Evolutionary conservation across 495 filamentous ascomycete species (phyloP).

Genomic region (Penicillium tannophilum): DNA sequence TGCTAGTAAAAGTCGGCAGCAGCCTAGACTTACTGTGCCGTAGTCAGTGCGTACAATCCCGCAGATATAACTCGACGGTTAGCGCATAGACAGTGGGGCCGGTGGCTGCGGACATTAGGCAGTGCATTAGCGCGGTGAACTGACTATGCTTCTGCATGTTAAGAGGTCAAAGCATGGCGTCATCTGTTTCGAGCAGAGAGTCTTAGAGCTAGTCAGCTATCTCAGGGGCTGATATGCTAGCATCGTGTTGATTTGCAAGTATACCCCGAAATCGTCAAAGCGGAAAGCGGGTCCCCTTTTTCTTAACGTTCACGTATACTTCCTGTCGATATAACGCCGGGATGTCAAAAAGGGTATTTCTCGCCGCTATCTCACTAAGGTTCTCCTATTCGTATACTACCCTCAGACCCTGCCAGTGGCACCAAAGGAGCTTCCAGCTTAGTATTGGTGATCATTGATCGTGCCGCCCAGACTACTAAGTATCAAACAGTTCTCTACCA

Average conservation of each 20-base stretch:
- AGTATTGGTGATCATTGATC: conserved; percentile 15
- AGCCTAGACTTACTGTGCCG: conserved; percentile 27
- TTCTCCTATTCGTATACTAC: conserved; percentile 21
- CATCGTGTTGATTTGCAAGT: conserved; percentile 14
- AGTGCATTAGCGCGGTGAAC: conserved; percentile 33
- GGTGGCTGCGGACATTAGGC: conserved; percentile 22
- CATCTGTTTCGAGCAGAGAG: conserved; percentile 15
- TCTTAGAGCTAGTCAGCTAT: background rate
- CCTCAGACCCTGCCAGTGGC: conserved; percentile 12
- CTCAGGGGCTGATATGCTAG: conserved; percentile 16
- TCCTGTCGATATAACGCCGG: background rate
- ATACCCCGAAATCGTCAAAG: conserved; percentile 9
- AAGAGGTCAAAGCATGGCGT: conserved; percentile 28
- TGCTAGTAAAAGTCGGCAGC: background rate
- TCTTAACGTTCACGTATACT: conserved; percentile 1
- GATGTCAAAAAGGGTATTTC: background rate
- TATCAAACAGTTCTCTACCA: background rate
- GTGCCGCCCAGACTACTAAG: background rate
- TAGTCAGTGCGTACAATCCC: conserved; percentile 29
- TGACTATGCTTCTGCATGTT: conserved; percentile 26
- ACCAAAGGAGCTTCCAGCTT: conserved; percentile 20
- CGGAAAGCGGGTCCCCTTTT: conserved; percentile 6
- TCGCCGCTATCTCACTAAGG: conserved; percentile 6
- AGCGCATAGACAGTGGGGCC: conserved; percentile 22
- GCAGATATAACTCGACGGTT: conserved; percentile 22